These are phyloP conservation scores for Penicillium sp. DNA, from an alignment of 2,329 filamentous ascomycete species.

Conservation along the genomic window DNA sequence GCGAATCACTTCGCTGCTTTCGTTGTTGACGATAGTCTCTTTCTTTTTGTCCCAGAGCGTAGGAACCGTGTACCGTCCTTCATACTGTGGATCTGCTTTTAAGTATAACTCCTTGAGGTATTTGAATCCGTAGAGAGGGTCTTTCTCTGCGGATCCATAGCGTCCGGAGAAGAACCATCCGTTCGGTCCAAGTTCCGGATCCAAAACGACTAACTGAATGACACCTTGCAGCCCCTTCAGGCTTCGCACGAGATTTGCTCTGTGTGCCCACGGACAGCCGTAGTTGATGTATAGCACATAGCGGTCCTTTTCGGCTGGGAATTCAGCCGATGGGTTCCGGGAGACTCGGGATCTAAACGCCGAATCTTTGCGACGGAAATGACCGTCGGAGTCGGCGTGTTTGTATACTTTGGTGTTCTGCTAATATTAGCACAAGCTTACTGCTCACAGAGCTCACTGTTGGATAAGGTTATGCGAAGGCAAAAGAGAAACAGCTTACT, in stretches of 20 bases:
- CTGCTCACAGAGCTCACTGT: too few species aligned
- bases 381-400: slow-evolving; percentile 51
- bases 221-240: slow-evolving; percentile 57
- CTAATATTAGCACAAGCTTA: too few species aligned
- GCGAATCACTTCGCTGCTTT: slow-evolving; percentile 83
- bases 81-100: slow-evolving; percentile 68
- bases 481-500: slow-evolving; percentile 4
- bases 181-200: slow-evolving; percentile 43
- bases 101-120: slow-evolving; percentile 77
- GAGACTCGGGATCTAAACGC: slow-evolving; percentile 63
- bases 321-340: slow-evolving; percentile 54
- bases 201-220: slow-evolving; percentile 53
- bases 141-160: slow-evolving; percentile 61
- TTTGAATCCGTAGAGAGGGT: slow-evolving; percentile 72
- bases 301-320: slow-evolving; percentile 62
- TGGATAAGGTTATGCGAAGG: background rate
- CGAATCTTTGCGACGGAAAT: slow-evolving; percentile 58
- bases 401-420: slow-evolving; percentile 32
- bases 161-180: slow-evolving; percentile 78
- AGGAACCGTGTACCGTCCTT: slow-evolving; percentile 79
- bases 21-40: slow-evolving; percentile 80
- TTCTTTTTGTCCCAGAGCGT: slow-evolving; percentile 78
- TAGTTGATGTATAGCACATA: slow-evolving; percentile 66
- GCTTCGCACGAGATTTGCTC: slow-evolving; percentile 51
- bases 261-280: slow-evolving; percentile 67